Evolutionary conservation across 805 yeast species (phyloP), one percentile per base, ranked within the genome.

Genomic region (Yarrowia sp.): DNA sequence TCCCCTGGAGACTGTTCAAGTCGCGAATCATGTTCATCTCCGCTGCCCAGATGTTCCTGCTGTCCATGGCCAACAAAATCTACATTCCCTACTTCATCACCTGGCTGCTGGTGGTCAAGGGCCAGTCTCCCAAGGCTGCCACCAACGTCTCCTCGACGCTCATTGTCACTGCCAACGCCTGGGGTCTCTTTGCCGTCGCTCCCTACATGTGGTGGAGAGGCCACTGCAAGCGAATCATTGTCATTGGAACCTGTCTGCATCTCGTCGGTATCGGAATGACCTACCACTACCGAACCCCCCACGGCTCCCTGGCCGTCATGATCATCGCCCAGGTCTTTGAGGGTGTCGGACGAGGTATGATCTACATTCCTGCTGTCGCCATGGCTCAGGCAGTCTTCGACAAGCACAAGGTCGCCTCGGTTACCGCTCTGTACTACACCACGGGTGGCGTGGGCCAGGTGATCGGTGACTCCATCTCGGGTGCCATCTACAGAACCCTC

Each of bases 201-300:
- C 65, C 65, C 12, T 59, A 59, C 65, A 59, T 59, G 52, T 59
- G 65, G 65, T 59, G 65, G 65, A 59, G 52, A 59, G 65, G 65
- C 12, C 65, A 59, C 26, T 59, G 65, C 52, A 59, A 59, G 43
- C 45, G 65, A 16, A 14, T 59, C 32, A 59, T 59, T 16, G 65
- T 59, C 35, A 59, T 59, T 32, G 65, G 65, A 16, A 43, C 52
- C 41, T 59, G 65, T 59, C 42, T 59, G 26, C 65, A 59, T 59
- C 52, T 59, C 9, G 65, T 59, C 2, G 65, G 65, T 35, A 35
- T 35, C 42, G 65, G 65, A 5, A 59, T 59, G 65, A 59, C 65
- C 8, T 59, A 59, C 52, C 65, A 45, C 32, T 59, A 59, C 65
- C 40, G 65, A 59, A 59, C 65, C 11, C 65, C 65, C 22, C 8